Evolutionary conservation across 1,284 basidiomycete genomes (phyloP).

Genomic region (Tilletiopsis washingtonensis): DNA sequence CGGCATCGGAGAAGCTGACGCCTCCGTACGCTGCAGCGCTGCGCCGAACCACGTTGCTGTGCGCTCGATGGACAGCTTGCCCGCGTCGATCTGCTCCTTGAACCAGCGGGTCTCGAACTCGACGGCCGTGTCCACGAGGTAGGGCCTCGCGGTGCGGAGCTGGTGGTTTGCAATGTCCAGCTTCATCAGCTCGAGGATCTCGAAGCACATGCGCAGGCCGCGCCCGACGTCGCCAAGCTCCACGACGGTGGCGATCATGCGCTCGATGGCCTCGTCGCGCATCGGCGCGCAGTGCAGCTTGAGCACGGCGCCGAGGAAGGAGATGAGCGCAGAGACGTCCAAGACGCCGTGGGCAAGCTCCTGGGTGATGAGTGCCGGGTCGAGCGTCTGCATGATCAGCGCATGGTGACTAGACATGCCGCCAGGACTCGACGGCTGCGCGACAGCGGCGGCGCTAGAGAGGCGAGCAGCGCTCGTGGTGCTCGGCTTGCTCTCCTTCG

Average conservation of each 20-base stretch:
- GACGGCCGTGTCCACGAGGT: slow-evolving; percentile 69
- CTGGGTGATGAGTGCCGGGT: slow-evolving; percentile 63
- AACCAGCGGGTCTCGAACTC: slow-evolving; percentile 74
- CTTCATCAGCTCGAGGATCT: slow-evolving; percentile 90
- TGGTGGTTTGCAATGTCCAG: slow-evolving; percentile 93
- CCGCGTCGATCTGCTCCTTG: slow-evolving; percentile 55
- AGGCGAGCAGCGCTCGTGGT: too few species aligned
- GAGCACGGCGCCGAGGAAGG: slow-evolving; percentile 68
- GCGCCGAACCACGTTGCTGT: slow-evolving; percentile 61
- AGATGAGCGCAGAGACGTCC: slow-evolving; percentile 71
- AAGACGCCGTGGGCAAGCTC: slow-evolving; percentile 70
- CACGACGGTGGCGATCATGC: slow-evolving; percentile 57
- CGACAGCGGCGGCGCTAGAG: neutral
- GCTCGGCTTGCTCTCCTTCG: neutral
- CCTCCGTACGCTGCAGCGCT: slow-evolving; percentile 25
- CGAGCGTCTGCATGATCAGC: slow-evolving; percentile 51
- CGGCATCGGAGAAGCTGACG: slow-evolving; percentile 6
- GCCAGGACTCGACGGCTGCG: slow-evolving; percentile 1
- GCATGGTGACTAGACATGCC: slow-evolving; percentile 29
- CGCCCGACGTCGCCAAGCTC: slow-evolving; percentile 54
- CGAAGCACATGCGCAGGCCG: slow-evolving; percentile 75
- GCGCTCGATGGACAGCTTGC: slow-evolving; percentile 53
- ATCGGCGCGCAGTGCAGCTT: slow-evolving; percentile 89
- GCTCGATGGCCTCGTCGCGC: slow-evolving; percentile 73
- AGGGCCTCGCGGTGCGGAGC: slow-evolving; percentile 75